Evolutionary conservation across 129 eudicot species (phyloP).

Genomic region (Sambucus nigra): DNA sequence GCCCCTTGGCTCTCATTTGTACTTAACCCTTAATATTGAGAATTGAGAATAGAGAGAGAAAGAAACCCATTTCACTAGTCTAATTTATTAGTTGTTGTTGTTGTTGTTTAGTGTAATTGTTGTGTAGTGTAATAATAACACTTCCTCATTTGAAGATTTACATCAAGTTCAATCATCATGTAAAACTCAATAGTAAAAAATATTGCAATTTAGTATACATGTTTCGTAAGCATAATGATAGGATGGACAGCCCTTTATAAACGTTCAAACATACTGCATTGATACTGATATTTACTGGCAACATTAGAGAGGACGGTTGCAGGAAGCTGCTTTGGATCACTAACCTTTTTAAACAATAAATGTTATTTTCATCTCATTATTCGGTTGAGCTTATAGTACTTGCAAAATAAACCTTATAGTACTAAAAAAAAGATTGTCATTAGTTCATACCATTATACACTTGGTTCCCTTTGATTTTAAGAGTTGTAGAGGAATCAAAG

Average conservation of each 20-base stretch:
- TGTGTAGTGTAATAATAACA: no score
- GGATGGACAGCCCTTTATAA: slow-evolving; percentile 92
- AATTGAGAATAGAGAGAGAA: no score
- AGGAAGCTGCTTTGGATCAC: slow-evolving; percentile 99
- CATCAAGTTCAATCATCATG: not conserved
- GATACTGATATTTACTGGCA: slow-evolving; percentile 80
- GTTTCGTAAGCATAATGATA: slow-evolving; percentile 78
- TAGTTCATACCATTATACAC: slow-evolving; percentile 65
- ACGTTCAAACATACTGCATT: slow-evolving; percentile 99
- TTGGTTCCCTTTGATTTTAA: slow-evolving; percentile 81
- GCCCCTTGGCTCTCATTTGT: no score
- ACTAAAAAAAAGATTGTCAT: no score
- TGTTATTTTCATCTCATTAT: not conserved
- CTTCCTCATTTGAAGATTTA: not conserved
- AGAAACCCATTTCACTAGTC: no score
- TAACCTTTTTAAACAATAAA: slow-evolving; percentile 53
- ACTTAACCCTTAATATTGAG: no score
- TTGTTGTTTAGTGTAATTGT: no score
- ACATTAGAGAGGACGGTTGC: slow-evolving; percentile 90
- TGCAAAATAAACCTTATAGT: not conserved
- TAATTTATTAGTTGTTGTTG: no score
- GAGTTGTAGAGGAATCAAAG: slow-evolving; percentile 90
- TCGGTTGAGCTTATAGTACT: slow-evolving; percentile 3
- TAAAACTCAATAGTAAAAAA: slow-evolving; percentile 5
- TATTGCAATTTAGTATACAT: slow-evolving; percentile 34